Percentiles rank a stretch among this genome's conserved stretches.
Conservation (phyloP, 2,329 filamentous ascomycete genomes). For the Diaporthe ampelina region DNA sequence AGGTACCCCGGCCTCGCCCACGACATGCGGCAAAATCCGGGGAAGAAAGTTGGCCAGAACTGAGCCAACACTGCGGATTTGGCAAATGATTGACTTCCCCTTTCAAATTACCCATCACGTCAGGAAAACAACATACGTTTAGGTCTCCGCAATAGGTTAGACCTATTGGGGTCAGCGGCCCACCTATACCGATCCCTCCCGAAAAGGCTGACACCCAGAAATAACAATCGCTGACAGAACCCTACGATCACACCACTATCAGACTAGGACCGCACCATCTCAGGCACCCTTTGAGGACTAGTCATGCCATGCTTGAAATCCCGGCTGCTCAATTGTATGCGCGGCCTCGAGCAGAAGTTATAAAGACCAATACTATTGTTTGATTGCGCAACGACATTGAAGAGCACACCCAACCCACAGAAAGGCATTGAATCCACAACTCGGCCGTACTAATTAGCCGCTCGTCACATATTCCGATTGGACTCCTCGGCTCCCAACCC, state of each 20-base stretch:
- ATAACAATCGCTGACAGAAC: conserved; percentile 38
- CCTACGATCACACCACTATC: conserved; percentile 38
- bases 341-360: conserved; percentile 1
- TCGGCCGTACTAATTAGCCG: neutral
- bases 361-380: conserved; percentile 25
- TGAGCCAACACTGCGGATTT: conserved; percentile 2
- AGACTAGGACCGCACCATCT: conserved; percentile 30
- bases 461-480: neutral
- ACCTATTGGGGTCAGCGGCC: neutral
- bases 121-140: conserved; percentile 36
- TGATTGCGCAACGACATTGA: neutral
- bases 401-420: neutral
- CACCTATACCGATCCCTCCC: conserved; percentile 22
- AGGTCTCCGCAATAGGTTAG: conserved; percentile 24
- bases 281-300: conserved; percentile 6
- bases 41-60: conserved; percentile 14
- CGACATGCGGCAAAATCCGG: conserved; percentile 26
- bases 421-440: neutral
- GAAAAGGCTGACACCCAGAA: conserved; percentile 12
- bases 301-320: conserved; percentile 31
- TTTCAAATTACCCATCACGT: conserved; percentile 2
- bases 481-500: neutral
- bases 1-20: conserved; percentile 13
- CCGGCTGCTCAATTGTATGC: too few species aligned
- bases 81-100: conserved; percentile 26